A percentile compares a stretch with the other conserved stretches of the same genome.
These are phyloP conservation scores for Sonneratia caseolaris DNA, from an alignment of 345 rosid species.

Conservation along the genomic window DNA sequence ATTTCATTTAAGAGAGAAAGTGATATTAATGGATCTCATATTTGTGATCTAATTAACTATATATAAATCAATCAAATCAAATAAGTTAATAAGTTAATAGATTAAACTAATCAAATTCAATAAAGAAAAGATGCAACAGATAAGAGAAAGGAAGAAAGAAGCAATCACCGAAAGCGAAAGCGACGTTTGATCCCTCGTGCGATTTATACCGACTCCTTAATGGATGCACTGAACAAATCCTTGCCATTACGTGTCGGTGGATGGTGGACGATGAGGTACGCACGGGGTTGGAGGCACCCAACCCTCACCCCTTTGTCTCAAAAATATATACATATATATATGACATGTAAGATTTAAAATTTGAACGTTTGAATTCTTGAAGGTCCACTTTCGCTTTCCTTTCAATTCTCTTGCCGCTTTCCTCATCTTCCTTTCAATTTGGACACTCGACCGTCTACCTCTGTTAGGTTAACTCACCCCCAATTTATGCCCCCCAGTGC, in stretches of 20 bases:
- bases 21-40: no score
- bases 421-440: slow-evolving; percentile 1
- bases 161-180: slow-evolving; percentile 2
- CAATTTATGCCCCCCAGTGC: not conserved
- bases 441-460: not conserved
- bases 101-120: not conserved
- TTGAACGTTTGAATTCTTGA: slow-evolving; percentile 17
- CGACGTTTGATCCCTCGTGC: slow-evolving; percentile 13
- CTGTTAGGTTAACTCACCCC: not conserved
- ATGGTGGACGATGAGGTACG: no score
- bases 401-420: slow-evolving; percentile 6
- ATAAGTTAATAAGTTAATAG: not conserved
- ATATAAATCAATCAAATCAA: no score
- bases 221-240: no score
- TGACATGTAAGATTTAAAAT: not conserved
- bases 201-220: not conserved
- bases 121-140: not conserved
- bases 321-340: no score
- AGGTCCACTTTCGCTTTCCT: slow-evolving; percentile 12
- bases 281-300: no score
- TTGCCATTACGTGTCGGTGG: no score
- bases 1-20: no score
- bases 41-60: no score
- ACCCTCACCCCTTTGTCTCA: no score
- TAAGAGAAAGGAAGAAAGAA: not conserved